Evolutionary conservation across 257 asterid species (phyloP).

Genomic region (Solanum bulbocastanum): DNA sequence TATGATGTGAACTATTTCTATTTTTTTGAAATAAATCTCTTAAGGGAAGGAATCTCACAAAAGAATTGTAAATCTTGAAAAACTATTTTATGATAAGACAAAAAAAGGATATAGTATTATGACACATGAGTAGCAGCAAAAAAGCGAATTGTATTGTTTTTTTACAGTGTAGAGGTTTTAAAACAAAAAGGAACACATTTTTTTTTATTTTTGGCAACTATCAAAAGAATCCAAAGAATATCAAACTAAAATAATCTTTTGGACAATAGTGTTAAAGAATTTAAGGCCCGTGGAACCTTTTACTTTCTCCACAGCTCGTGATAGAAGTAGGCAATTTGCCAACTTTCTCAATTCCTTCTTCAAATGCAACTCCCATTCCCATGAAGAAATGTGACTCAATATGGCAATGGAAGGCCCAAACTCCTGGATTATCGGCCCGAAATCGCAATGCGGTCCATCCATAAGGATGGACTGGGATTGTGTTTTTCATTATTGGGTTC

Average conservation of each 20-base stretch:
- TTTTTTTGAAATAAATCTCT: no score
- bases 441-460: constrained; percentile 93
- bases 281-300: constrained; percentile 30
- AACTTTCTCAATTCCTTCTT: constrained; percentile 63
- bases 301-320: constrained; percentile 79
- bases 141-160: neutral
- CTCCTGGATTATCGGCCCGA: constrained; percentile 84
- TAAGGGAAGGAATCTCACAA: neutral
- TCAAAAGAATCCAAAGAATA: neutral
- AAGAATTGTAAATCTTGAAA: neutral
- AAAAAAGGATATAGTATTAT: neutral
- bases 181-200: neutral
- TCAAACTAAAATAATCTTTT: neutral
- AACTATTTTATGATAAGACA: neutral
- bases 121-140: neutral
- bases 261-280: neutral
- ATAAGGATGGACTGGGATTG: constrained; percentile 72
- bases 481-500: constrained; percentile 81
- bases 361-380: constrained; percentile 96
- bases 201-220: neutral
- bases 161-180: neutral
- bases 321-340: constrained; percentile 65
- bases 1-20: no score
- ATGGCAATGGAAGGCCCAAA: constrained; percentile 95
- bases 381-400: constrained; percentile 82